Evolutionary conservation across 768 basidiomycete genomes (phyloP), one percentile per base, ranked within the genome.

Genomic region (Trametes cingulata): DNA sequence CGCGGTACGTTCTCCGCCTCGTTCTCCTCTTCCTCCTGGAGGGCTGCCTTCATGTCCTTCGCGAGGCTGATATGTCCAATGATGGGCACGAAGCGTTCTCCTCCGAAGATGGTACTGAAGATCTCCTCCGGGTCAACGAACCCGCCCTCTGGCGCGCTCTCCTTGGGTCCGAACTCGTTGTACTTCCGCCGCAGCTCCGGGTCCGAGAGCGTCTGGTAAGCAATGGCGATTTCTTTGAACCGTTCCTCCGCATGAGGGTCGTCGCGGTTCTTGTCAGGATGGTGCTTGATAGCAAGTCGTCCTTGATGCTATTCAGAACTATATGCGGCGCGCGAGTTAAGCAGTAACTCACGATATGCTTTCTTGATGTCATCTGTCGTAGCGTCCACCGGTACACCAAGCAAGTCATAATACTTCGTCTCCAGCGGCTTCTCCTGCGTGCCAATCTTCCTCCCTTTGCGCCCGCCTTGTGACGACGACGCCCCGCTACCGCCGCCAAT

Each of bases 171-270:
- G 69, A 94, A 95, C 70, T 93, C 91, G 73, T 96, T 95, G 76
- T 95, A 96, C 70, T 93, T 93, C 64, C 82, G 81, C 14, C 93
- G 85, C 9, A 93, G 81, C 1, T 65, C 74, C 3, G 86, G 83
- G 63, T 95, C 92, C 1, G 90, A 92, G 6, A 95, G 82, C 0
- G 90, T 92, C 69, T 93, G 90, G 69, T 90, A 93, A 2, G 93
- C 93, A 50, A 94, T 90, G 0, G 93, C 91, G 62, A 96, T 93
- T 63, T 89, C 82, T 69, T 93, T 93, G 80, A 94, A 94, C n/a
- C 85, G 82, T 61, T 92, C 92, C 67, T 91, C 92, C 0, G 94
- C 92, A 24, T 79, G 73, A 0, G 91, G 93, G 72, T 95, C 93
- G 68, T 90, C 85, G 0, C 85, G 91, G 70, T 95, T 94, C 80